Percentiles rank a stretch among this genome's conserved stretches.
These are phyloP conservation scores for Malania oleifera DNA, from an alignment of 164 flowering plant species.

Conservation along the genomic window DNA sequence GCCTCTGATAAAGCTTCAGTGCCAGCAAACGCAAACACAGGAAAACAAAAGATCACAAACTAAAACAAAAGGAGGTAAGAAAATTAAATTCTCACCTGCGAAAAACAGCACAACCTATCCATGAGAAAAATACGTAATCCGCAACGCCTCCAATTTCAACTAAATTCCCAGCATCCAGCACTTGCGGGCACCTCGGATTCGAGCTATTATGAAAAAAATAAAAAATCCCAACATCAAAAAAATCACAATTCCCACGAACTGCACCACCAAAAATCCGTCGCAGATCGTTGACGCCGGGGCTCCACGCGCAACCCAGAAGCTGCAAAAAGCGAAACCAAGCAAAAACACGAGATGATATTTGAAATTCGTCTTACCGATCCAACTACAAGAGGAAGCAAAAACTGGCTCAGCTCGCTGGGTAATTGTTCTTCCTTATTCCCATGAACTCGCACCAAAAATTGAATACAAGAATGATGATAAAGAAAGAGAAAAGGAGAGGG, in stretches of 20 bases:
- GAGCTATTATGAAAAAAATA: constrained; percentile 3
- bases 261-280: constrained; percentile 7
- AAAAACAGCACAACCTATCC: constrained; percentile 28
- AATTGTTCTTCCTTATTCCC: too few relatives aligned
- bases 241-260: constrained; percentile 9
- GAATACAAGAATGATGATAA: too few relatives aligned
- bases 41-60: constrained; percentile 3
- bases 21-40: too few relatives aligned
- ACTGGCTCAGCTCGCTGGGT: too few relatives aligned
- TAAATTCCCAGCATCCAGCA: constrained; percentile 8
- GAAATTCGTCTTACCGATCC: too few relatives aligned
- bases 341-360: too few relatives aligned
- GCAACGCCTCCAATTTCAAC: constrained; percentile 5
- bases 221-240: constrained; percentile 1
- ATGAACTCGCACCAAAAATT: too few relatives aligned
- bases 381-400: too few relatives aligned
- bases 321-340: too few relatives aligned
- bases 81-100: constrained; percentile 17
- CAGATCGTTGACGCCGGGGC: not conserved
- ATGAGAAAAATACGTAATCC: constrained; percentile 2
- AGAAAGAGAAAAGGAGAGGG: not conserved
- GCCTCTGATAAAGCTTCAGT: too few relatives aligned
- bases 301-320: too few relatives aligned
- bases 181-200: not conserved
- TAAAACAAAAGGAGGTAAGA: not conserved